Evolutionary conservation across 176 grass and related monocot species (phyloP), one percentile per base, ranked within the genome.

Genomic region (Melocanna baccifera): DNA sequence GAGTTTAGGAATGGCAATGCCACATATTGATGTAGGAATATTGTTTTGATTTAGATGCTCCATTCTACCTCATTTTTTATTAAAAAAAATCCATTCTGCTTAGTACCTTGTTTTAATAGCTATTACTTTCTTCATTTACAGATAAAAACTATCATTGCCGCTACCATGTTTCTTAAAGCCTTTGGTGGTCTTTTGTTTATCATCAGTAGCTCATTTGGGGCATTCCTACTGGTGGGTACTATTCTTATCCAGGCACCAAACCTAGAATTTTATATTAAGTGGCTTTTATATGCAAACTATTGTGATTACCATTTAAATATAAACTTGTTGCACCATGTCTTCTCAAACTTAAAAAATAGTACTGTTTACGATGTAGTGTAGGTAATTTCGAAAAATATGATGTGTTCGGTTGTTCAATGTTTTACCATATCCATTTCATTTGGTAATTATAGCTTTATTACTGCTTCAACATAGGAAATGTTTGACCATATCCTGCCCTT

Each of bases 141-240:
- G 92, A 88, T 94, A 67, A 90, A 94, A 66, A 79, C 84, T 84
- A 86, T 94, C 56, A 84, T 94, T 28, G 76, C 86, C 1, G 42
- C 79, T 6, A 88, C 83, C 75, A 94, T 91, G 84, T 85, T 89
- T 86, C 86, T 94, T 74, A 94, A 94, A 84, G 92, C 86, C 15
- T 69, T 91, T 81, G 92, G 92, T 76, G 92, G 92, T 23, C 88
- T 94, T 66, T 32, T 94, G n/a, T 81, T 94, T 57, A 88, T 94
- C 40, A 86, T 94, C 80, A 91, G 92, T 76, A 94, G 88, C 53
- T 88, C 92, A 7, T 88, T 94, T 28, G 92, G 88, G 77, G 92
- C 92, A 37, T 55, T 86, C 52, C 80, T 94, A 16, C 65, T 94
- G 88, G 92, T 94, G 30, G 36, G 78, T 82, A 57, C 34, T 32